Evolutionary conservation across 2,329 filamentous ascomycete species (phyloP).

Genomic region (Colletotrichum sp.): DNA sequence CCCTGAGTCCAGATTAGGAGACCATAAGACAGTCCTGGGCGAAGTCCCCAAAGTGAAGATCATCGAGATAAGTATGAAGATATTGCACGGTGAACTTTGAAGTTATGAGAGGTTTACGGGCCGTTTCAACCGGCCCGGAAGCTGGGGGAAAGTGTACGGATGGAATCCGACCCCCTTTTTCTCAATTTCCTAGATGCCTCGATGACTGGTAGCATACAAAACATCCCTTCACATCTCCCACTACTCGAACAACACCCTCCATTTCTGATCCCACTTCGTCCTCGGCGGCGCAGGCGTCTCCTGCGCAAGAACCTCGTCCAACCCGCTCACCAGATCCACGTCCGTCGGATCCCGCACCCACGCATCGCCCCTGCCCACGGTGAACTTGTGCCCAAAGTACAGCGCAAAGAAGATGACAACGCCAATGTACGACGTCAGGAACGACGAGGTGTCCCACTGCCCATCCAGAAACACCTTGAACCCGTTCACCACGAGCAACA

Average conservation of each 20-base stretch:
- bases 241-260: not conserved
- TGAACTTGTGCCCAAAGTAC: constrained; percentile 55
- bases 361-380: not conserved
- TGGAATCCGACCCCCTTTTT: not conserved
- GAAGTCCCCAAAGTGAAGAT: rapidly evolving
- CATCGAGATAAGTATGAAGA: rapidly evolving
- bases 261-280: not conserved
- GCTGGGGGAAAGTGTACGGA: not conserved
- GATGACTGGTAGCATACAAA: not conserved
- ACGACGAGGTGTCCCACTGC: constrained; percentile 62
- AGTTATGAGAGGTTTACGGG: not conserved
- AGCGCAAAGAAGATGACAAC: constrained; percentile 66
- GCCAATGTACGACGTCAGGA: constrained; percentile 70
- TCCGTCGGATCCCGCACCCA: not conserved
- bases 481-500: constrained; percentile 69
- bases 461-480: constrained; percentile 69
- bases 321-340: not conserved
- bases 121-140: not conserved
- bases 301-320: not conserved
- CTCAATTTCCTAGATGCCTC: not conserved
- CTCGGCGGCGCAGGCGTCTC: not conserved
- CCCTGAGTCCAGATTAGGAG: not conserved
- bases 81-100: not conserved
- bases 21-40: not conserved
- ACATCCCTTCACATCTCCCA: not conserved